Conservation (phyloP, 495 filamentous ascomycete species). For the Cryomyces minteri region DNA sequence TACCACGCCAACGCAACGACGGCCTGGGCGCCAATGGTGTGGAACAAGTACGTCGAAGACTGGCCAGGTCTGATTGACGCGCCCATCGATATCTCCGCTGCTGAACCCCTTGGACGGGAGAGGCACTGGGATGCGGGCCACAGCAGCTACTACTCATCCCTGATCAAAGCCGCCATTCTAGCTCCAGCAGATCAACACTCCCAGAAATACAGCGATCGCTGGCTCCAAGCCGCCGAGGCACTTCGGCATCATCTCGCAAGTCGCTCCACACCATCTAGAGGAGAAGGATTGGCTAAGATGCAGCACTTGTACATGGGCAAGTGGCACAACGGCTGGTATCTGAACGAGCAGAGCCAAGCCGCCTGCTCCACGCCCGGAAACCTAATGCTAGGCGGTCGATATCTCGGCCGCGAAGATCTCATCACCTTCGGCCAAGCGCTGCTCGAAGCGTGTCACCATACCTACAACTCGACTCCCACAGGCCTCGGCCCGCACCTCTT, state of each 20-base stretch:
- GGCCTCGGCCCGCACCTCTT: slow-evolving; percentile 12
- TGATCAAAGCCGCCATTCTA: slow-evolving; percentile 16
- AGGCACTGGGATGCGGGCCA: slow-evolving; percentile 9
- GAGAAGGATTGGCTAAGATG: slow-evolving; percentile 2
- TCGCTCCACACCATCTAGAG: slow-evolving; percentile 8
- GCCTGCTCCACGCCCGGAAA: slow-evolving; percentile 15
- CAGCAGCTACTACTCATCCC: slow-evolving; percentile 13
- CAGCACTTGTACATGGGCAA: slow-evolving; percentile 15
- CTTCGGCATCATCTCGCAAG: slow-evolving; percentile 9
- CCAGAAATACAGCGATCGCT: slow-evolving; percentile 6
- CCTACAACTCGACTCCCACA: slow-evolving; percentile 9
- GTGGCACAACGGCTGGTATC: slow-evolving; percentile 3
- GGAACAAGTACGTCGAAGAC: slow-evolving; percentile 8
- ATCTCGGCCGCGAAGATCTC: slow-evolving; percentile 5
- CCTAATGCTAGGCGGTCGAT: slow-evolving; percentile 11
- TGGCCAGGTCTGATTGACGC: slow-evolving; percentile 11
- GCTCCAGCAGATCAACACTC: slow-evolving; percentile 9
- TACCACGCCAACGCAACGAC: slow-evolving; percentile 12
- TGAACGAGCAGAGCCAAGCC: slow-evolving; percentile 12
- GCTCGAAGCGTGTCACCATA: slow-evolving; percentile 17
- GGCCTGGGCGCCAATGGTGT: slow-evolving; percentile 17
- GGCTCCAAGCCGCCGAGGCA: slow-evolving; percentile 8
- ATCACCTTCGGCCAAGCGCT: slow-evolving; percentile 12
- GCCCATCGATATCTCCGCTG: slow-evolving; percentile 14
- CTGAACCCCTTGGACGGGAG: slow-evolving; percentile 6